These are phyloP conservation scores for Thalassiosira livingstoniorum DNA, from an alignment of 352 stramenopile species.

Conservation along the genomic window DNA sequence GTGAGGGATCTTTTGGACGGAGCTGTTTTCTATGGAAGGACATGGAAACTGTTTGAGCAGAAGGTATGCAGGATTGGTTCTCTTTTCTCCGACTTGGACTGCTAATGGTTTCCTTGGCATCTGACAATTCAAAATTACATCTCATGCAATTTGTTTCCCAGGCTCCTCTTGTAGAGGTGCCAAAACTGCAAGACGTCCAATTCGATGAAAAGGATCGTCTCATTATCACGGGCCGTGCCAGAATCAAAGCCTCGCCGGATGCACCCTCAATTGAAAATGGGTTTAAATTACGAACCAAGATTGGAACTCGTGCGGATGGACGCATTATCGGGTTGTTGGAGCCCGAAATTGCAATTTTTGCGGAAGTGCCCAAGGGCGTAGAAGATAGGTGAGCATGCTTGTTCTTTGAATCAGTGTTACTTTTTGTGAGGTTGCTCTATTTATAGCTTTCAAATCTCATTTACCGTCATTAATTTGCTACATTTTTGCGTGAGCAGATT, in stretches of 20 bases:
- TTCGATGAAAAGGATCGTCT: conserved; percentile 78
- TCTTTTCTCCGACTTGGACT: too few relatives aligned
- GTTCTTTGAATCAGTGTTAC: not conserved
- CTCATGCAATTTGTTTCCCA: too few relatives aligned
- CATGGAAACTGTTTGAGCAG: conserved; percentile 76
- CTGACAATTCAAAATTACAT: too few relatives aligned
- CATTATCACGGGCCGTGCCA: conserved; percentile 80
- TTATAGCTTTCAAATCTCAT: too few relatives aligned
- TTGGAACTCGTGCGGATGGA: conserved; percentile 77
- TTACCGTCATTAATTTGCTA: not conserved
- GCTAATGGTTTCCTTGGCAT: too few relatives aligned
- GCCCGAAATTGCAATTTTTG: conserved; percentile 82
- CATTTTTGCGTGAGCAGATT: conserved; percentile 24
- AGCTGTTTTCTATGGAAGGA: conserved; percentile 79
- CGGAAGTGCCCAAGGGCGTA: conserved; percentile 61
- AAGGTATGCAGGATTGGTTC: too few relatives aligned
- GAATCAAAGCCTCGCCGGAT: conserved; percentile 64
- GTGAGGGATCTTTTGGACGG: conserved; percentile 82
- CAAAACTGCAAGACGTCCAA: conserved; percentile 77
- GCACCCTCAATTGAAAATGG: conserved; percentile 75
- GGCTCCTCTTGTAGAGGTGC: conserved; percentile 81
- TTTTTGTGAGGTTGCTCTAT: too few relatives aligned
- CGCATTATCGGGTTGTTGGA: conserved; percentile 77
- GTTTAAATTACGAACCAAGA: conserved; percentile 84
- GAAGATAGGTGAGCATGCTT: conserved; percentile 9